These are phyloP conservation scores for Capsicum chinense DNA, from an alignment of 257 asterid species.

Conservation along the genomic window DNA sequence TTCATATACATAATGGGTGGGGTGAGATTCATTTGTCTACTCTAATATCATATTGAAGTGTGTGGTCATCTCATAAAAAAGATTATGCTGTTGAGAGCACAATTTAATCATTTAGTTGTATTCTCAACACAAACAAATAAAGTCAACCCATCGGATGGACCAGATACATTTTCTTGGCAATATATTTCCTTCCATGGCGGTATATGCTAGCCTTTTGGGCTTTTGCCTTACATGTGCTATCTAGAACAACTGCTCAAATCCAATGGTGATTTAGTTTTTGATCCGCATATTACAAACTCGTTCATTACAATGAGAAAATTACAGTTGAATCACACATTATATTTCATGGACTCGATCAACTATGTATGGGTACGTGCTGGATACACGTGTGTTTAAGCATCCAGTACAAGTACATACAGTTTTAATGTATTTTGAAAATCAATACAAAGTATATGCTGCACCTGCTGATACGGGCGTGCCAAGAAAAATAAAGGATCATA, in stretches of 20 bases:
- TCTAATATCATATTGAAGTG: no score
- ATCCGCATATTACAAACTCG: background rate
- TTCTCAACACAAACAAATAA: no score
- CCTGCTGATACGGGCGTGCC: background rate
- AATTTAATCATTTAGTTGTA: no score
- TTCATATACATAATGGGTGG: no score
- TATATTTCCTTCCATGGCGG: no score
- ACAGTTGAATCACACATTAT: slow-evolving; percentile 43
- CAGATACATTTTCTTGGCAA: background rate
- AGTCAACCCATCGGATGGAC: no score
- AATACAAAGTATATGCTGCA: background rate
- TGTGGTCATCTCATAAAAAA: no score
- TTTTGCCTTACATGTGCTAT: background rate
- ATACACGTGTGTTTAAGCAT: background rate
- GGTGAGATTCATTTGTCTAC: no score
- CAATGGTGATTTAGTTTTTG: background rate
- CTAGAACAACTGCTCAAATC: background rate
- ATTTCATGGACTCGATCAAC: background rate
- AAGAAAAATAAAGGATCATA: background rate
- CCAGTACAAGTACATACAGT: slow-evolving; percentile 9
- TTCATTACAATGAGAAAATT: slow-evolving; percentile 26
- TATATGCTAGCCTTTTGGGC: background rate
- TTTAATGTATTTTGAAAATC: background rate
- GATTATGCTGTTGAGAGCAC: no score
- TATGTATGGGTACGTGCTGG: background rate